These are phyloP conservation scores for Boletus semigastroideus DNA, from an alignment of 1,284 basidiomycete species.

Conservation along the genomic window DNA sequence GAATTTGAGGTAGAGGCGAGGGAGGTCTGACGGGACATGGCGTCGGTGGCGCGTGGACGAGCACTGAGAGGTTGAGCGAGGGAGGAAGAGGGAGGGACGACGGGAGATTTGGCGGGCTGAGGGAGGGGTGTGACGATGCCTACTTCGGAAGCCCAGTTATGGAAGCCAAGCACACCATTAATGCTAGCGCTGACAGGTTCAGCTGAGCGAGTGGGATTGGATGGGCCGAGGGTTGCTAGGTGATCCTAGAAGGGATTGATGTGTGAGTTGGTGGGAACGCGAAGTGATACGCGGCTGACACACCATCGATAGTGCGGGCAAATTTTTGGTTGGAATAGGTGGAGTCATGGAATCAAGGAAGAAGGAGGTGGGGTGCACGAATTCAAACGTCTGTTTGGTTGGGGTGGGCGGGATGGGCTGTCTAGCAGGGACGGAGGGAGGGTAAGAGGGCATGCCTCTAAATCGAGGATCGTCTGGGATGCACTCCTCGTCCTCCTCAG, in stretches of 20 bases:
- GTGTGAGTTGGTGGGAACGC: constrained; percentile 7
- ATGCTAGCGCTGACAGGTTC: constrained; percentile 16
- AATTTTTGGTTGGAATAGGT: constrained; percentile 26
- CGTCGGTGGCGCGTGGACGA: constrained; percentile 30
- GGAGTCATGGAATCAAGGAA: constrained; percentile 22
- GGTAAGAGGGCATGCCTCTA: constrained; percentile 10
- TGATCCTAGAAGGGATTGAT: constrained; percentile 22
- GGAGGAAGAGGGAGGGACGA: not conserved
- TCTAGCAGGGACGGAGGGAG: not conserved
- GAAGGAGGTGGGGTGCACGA: constrained; percentile 30
- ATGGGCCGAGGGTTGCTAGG: constrained; percentile 27
- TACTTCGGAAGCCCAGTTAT: constrained; percentile 34
- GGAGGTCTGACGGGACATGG: constrained; percentile 31
- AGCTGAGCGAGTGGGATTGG: constrained; percentile 22
- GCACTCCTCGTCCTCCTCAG: constrained; percentile 38
- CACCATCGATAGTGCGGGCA: constrained; percentile 34
- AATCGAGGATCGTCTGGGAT: constrained; percentile 31
- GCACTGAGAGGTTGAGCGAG: constrained; percentile 13
- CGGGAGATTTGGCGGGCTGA: constrained; percentile 12
- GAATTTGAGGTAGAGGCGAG: constrained; percentile 23
- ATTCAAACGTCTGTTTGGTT: constrained; percentile 24
- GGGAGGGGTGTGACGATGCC: constrained; percentile 19
- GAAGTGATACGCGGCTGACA: constrained; percentile 3
- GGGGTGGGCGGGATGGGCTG: constrained; percentile 27
- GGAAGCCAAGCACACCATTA: constrained; percentile 23